phyloP scores from a whole-genome alignment of 176 grass and related monocot genomes.

The Oryza brachyantha region DNA sequence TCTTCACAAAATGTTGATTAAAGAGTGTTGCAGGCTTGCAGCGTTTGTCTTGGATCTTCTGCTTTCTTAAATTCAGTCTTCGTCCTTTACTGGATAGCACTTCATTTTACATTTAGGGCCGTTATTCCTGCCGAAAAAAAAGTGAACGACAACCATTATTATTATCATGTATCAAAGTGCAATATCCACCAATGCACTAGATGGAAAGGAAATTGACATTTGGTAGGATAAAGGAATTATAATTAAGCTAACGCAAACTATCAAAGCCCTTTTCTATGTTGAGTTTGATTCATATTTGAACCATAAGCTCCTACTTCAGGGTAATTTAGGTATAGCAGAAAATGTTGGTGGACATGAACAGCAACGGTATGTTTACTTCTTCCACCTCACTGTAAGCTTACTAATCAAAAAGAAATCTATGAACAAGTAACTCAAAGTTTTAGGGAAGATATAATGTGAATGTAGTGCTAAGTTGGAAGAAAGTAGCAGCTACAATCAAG shows the following conservation, averaged over 20 bases:
- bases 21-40: neutral
- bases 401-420: neutral
- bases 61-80: neutral
- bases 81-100: neutral
- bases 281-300: neutral
- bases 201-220: neutral
- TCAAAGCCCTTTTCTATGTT: neutral
- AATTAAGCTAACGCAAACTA: neutral
- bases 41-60: neutral
- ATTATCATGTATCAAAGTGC: neutral
- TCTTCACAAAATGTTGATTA: neutral
- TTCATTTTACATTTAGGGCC: neutral
- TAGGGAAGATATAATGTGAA: neutral
- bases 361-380: neutral
- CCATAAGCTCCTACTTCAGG: neutral
- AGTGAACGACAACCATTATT: neutral
- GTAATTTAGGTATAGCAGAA: neutral
- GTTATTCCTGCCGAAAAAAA: constrained; percentile 1
- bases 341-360: neutral
- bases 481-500: neutral
- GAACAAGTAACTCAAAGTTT: neutral
- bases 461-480: neutral
- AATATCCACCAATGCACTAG: neutral
- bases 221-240: neutral
- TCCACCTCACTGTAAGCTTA: neutral